Evolutionary conservation across 140 eudicot genomes (phyloP).

Genomic region (Senecio squalidus): DNA sequence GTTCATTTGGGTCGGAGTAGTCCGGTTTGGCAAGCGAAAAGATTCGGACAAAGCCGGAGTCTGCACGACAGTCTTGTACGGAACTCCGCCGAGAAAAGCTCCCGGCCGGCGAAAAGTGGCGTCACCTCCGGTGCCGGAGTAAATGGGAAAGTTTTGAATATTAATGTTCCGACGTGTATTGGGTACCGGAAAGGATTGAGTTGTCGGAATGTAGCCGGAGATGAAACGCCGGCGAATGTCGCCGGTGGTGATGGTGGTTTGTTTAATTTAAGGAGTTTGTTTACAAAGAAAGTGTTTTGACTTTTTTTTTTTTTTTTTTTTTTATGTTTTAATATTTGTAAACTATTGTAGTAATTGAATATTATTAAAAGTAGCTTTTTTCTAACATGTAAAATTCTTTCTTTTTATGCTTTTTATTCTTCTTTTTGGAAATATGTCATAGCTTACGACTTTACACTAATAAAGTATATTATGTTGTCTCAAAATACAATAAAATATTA

Average conservation of each 20-base stretch:
- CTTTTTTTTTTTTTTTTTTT: slow-evolving; percentile 2
- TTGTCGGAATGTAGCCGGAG: slow-evolving; percentile 28
- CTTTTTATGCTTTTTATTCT: neutral
- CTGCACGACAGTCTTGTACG: slow-evolving; percentile 21
- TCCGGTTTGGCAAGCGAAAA: slow-evolving; percentile 70
- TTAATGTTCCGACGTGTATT: slow-evolving; percentile 42
- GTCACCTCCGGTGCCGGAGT: slow-evolving; percentile 8
- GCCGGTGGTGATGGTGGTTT: slow-evolving; percentile 38
- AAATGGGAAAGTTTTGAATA: slow-evolving; percentile 26
- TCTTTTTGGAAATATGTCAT: neutral
- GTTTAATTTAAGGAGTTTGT: slow-evolving; percentile 43
- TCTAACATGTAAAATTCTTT: neutral
- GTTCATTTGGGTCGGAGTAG: slow-evolving; percentile 71
- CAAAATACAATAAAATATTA: too few relatives aligned
- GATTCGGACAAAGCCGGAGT: slow-evolving; percentile 29
- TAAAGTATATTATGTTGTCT: neutral
- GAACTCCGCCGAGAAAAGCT: slow-evolving; percentile 23
- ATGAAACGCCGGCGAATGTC: slow-evolving; percentile 6
- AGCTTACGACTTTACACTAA: neutral
- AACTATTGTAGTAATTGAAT: neutral
- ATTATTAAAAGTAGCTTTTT: neutral
- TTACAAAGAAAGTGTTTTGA: slow-evolving; percentile 60
- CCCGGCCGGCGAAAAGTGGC: slow-evolving; percentile 22
- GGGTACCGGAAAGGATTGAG: slow-evolving; percentile 34
- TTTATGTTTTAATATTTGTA: neutral